Evolutionary conservation across 2,329 filamentous ascomycete genomes (phyloP).

Genomic region (Didymosphaeria variabile): DNA sequence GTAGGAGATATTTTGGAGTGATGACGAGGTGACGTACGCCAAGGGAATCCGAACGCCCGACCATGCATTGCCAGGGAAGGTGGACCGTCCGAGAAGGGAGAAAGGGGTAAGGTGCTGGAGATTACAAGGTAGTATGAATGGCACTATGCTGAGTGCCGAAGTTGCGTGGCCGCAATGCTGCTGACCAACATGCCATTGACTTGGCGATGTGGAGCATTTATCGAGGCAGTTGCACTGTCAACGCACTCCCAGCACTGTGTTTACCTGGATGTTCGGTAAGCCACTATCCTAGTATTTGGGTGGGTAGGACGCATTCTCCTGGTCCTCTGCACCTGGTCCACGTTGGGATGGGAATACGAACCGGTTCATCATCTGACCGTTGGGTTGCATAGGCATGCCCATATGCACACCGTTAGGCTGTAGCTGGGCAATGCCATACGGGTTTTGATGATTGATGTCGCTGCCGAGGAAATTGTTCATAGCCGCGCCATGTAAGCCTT

Average conservation of each 20-base stretch:
- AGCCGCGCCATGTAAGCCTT: slow-evolving; percentile 68
- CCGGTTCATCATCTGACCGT: slow-evolving; percentile 49
- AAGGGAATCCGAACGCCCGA: slow-evolving; percentile 32
- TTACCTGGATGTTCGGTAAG: slow-evolving; percentile 45
- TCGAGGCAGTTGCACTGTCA: slow-evolving; percentile 22
- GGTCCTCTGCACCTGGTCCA: slow-evolving; percentile 33
- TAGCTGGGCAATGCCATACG: slow-evolving; percentile 59
- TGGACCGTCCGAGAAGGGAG: slow-evolving; percentile 29
- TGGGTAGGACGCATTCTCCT: slow-evolving; percentile 39
- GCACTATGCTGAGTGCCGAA: slow-evolving; percentile 16
- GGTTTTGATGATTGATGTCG: slow-evolving; percentile 56
- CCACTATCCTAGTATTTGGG: slow-evolving; percentile 34
- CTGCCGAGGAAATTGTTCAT: slow-evolving; percentile 61
- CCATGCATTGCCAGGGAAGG: slow-evolving; percentile 37
- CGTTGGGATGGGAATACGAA: slow-evolving; percentile 42
- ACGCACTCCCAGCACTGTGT: slow-evolving; percentile 27
- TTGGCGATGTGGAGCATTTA: slow-evolving; percentile 13
- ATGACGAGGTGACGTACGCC: slow-evolving; percentile 36
- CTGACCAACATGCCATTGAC: slow-evolving; percentile 22
- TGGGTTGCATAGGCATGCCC: slow-evolving; percentile 50
- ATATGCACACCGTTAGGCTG: slow-evolving; percentile 53
- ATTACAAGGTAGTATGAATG: slow-evolving; percentile 41
- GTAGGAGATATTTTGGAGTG: slow-evolving; percentile 10
- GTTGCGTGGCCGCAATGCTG: slow-evolving; percentile 17
- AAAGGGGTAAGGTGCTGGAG: slow-evolving; percentile 33